Base-by-base conservation (phyloP, 106 monocot genomes). In the Platanthera zijinensis region DNA sequence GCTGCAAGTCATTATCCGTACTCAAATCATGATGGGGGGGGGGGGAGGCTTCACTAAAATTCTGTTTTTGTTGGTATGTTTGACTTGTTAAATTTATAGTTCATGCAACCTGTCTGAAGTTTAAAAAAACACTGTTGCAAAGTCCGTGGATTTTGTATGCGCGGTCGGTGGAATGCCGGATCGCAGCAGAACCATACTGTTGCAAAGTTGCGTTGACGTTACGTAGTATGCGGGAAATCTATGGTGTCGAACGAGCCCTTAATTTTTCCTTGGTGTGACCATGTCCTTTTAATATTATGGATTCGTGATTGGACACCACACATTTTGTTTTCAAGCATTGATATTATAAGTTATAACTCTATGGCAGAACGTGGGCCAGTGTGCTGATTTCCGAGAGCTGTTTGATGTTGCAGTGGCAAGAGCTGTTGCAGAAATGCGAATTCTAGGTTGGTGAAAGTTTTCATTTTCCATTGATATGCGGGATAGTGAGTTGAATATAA, bases 341-440 rank as follows among this genome's bases (percentile, higher is more conserved):
- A 72, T 21, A 21, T 72, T 72, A 51, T 83, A 80, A 69, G 10
- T 72, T 72, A 51, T 83, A 80, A 69, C 79, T 86, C 72, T 90
- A 94, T 87, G 89, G 83, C 89, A 97, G 97, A 91, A 63, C 77
- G 91, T 78, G 0, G 94, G 94, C 80, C 97, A 88, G 77, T 81
- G 74, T 74, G 78, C 66, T 75, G 86, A 89, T 32, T 94, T 84
- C 80, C 87, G 97, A 81, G 94, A 97, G 78, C 18, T 6, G 56
- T 97, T 86, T 83, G 97, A 97, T 86, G 89, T 97, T 69, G 94
- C 91, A 75, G 84, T 94, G 4, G 91, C 97, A 75, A 91, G 97
- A 86, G 97, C 97, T 75, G 97, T 97, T 82, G 94, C 97, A 71
- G 97, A 97, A 83, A 86, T 97, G 94, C 81, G 94, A 76, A 80